Base-by-base conservation (phyloP, 164 flowering plant genomes). In the Vitis amurensis region DNA sequence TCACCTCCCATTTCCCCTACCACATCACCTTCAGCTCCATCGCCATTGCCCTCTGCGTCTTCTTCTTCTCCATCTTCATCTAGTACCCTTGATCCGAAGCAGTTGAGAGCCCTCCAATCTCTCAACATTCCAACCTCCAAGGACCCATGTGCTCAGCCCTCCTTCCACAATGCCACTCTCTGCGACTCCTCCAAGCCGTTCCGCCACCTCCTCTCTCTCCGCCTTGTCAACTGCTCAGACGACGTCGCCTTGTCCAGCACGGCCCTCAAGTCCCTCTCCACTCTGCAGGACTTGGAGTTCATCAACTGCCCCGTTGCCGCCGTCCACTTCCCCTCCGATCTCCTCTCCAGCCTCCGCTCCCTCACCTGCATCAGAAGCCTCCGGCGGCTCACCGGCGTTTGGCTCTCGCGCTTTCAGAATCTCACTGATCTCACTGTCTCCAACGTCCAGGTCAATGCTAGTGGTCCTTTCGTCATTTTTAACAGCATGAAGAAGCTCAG, bases 71-170 rank as follows among this genome's bases (percentile, higher is more conserved):
- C 80, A 17, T 37, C 71, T 3, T 59, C 75, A 0, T 29, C 79
- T 4, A 77, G 90, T 50, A 71, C 89, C 0, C 85, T 95, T 10
- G 98, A 95, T 79, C 98, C 99, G 8, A 90, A 92, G 60, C 98
- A 95, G 60, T 76, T 90, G 19, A 73, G 61, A 70, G 94, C 99
- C 44, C 92, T 95, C 61, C 84, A 84, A 66, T 91, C 98, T n/a
- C 91, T 95, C 75, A 73, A 80, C 80, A 76, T 92, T 71, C 96
- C 96, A 47, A 85, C 87, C n/a, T 56, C 83, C 16, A 84, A 70
- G 66, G 91, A 95, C 81, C 97, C 99, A 51, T 95, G 99, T 73
- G 49, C 77, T 11, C 88, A 76, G 50, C 84, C 83, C 49, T 73
- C 89, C 47, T 68, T 69, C 73, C 74, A 76, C 81, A 77, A 80